Base-by-base conservation (phyloP, 352 stramenopile genomes). In the Globisporangium carolinianum region DNA sequence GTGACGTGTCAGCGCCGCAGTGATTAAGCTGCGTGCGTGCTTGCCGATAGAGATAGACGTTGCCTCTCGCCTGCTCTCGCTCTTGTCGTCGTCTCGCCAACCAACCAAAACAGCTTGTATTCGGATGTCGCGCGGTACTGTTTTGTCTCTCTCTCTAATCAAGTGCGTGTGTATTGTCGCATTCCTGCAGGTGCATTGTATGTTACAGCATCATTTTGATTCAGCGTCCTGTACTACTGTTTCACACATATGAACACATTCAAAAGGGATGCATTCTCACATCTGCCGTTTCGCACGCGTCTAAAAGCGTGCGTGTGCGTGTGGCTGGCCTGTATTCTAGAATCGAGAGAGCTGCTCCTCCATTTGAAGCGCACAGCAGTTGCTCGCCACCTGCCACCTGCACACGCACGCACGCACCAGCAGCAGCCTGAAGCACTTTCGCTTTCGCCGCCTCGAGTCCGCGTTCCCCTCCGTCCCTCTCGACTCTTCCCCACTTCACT, bases 261-360 rank as follows among this genome's bases (percentile, higher is more conserved):
- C 12, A 18, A 11, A 17, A 47, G 11, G 6, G 42, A 47, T 47
- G 12, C 15, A 51, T 58, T 45, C 41, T 49, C 15, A 15, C 42
- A 47, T 6, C 3, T 32, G 42, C n/a, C 42, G 4, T 47, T 5
- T 17, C 42, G 4, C 12, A 15, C 4, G 5, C 12, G 5, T 47
- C 42, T 47, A 47, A 15, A 47, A 47, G 24, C 24, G 24, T 32
- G 24, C 24, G 24, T 32, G 24, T 32, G 24, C 24, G 60, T 65
- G 60, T 61, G 60, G 60, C 45, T 24, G 60, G 15, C 17, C 17
- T 49, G 55, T 64, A 69, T 69, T 69, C 63, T 69, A 69, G 63
- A 69, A 69, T 50, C 18, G 10, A 46, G 47, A 14, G n/a, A 47
- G 9, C 39, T 45, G 9, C 10, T n/a, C 35, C 35, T 14, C 18